Evolutionary conservation across 179 eudicot genomes (phyloP), one percentile per base, ranked within the genome.

Genomic region (Amaranthus tricolor): DNA sequence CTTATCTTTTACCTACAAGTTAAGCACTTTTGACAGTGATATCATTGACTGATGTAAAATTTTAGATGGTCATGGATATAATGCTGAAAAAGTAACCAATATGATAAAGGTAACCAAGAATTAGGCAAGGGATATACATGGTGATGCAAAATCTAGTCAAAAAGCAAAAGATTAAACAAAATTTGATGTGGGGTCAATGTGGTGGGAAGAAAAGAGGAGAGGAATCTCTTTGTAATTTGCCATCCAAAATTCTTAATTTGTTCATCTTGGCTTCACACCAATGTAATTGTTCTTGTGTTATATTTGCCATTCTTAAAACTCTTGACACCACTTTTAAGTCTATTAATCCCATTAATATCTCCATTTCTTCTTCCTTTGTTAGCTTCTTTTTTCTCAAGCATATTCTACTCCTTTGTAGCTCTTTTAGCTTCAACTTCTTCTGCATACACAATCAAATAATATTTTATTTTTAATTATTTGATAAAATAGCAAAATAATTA

Each of bases 201-300:
- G 95, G 83, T 43, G 99, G 97, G 82, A 92, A 90, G 82, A 95
- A 95, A 86, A 95, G 97, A 13, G 99, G 92, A 7, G 95, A 80
- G 66, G 97, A 88, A 85, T 95, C 99, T 88, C 99, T 89, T 10
- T 78, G 86, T 57, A 92, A 65, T 75, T 86, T 88, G 40, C 93
- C 92, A 70, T 90, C 89, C 43, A 75, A 72, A 11, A 90, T 78
- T 81, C 77, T 85, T 60, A 88, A 80, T 89, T 87, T 92, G 76
- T 74, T 83, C 95, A 94, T 89, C 83, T 94, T 94, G 74, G 85
- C 86, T 81, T 90, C 95, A 85, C 97, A 94, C 98, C 98, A 94
- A 52, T 86, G 86, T 75, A 94, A 70, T 77, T 92, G 96, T 55
- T 94, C 91, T 56, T 85, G 84, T 59, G 82, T 92, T 79, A 92